These are phyloP conservation scores for bread wheat (Triticum aestivum) DNA, from an alignment of 176 grass and related monocot species.

Conservation along the genomic window DNA sequence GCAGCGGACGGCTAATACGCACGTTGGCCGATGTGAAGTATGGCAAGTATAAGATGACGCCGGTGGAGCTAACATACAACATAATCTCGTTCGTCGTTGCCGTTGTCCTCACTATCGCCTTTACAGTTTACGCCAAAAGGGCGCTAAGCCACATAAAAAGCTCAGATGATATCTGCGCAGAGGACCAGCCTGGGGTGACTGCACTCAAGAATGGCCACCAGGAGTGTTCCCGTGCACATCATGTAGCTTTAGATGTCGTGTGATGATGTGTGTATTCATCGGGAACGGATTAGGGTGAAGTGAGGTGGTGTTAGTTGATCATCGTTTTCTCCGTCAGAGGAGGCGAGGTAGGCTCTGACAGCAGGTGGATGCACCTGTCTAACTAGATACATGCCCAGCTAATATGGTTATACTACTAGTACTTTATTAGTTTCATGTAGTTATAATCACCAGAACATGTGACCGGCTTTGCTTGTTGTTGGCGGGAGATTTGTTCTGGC, in stretches of 20 bases:
- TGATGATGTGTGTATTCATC: slow-evolving; percentile 13
- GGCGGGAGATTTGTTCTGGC: neutral
- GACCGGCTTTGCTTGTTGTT: neutral
- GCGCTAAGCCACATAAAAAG: slow-evolving; percentile 53
- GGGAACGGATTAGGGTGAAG: neutral
- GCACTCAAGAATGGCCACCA: slow-evolving; percentile 30
- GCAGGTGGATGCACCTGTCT: neutral
- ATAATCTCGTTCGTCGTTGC: slow-evolving; percentile 67
- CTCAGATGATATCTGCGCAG: slow-evolving; percentile 18
- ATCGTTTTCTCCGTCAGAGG: neutral
- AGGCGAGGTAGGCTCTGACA: neutral
- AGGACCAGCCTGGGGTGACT: neutral
- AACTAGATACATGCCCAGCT: neutral
- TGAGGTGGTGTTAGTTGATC: neutral
- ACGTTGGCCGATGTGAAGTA: slow-evolving; percentile 90
- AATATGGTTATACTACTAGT: neutral
- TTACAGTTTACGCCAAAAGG: slow-evolving; percentile 85
- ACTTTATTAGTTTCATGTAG: neutral
- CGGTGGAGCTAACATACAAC: slow-evolving; percentile 83
- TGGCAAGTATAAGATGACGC: slow-evolving; percentile 83
- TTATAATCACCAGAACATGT: neutral
- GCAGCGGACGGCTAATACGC: slow-evolving; percentile 81
- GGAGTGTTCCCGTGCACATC: neutral
- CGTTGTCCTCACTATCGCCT: slow-evolving; percentile 58
- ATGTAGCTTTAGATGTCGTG: slow-evolving; percentile 27